Base-by-base conservation (phyloP, 1,284 basidiomycete species). In the Ceratobasidium sp. region DNA sequence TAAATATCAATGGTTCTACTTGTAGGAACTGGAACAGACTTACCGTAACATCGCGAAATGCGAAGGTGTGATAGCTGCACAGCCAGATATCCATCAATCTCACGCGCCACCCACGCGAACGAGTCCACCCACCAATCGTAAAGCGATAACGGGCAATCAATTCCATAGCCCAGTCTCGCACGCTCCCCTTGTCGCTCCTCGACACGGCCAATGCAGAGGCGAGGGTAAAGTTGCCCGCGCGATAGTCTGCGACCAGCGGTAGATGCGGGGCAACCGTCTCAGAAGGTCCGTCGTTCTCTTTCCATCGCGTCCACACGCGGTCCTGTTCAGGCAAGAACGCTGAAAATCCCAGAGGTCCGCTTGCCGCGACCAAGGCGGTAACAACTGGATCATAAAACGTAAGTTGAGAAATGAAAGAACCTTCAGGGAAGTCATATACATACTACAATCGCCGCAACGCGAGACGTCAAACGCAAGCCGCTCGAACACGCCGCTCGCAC, bases 101-200 rank as follows among this genome's bases (percentile, higher is more conserved):
- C 17, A 58, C 10, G 33, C 54, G 54, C 54, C 54, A 58, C 54
- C 51, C 54, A 58, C 31, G 54, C 54, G 54, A 33, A 58, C 54
- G 31, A 58, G 54, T n/a, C 28, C 68, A 39, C 78, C 28, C 58
- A 78, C 78, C 78, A 23, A 79, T 71, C 7, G 78, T 65, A 58
- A 79, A 79, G 17, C 78, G 75, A 75, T 79, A 79, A 20, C 78
- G 74, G 28, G 73, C 69, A 17, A 79, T 60, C 23, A 75, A 37
- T 56, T 73, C 67, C 13, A 75, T 35, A 31, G 69, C 53, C 78
- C 78, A 79, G 15, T 76, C 54, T 26, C 78, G 71, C 45, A 79
- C 51, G 47, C 56, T 75, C 37, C 65, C 23, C 11, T 33, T 68
- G 35, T 66, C 53, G 39, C 23, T 54, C 54, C 31, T 68, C 11